phyloP scores from a whole-genome alignment of 208 protist species.

The Acanthamoeba polyphaga region DNA sequence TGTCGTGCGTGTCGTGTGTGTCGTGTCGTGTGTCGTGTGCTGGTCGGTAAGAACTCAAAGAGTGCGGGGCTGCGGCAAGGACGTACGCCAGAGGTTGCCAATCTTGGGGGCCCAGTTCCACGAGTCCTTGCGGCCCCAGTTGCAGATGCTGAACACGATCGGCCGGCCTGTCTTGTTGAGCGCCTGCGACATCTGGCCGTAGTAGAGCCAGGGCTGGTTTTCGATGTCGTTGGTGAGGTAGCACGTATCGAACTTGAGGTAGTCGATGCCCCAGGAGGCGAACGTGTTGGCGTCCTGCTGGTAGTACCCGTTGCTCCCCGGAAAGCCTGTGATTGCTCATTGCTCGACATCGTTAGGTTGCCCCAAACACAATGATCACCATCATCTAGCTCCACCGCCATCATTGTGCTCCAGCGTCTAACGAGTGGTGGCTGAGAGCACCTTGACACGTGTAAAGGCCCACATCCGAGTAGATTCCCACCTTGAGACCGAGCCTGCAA shows the following conservation, averaged over 20 bases:
- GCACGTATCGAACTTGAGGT: conserved; percentile 76
- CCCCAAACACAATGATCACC: neutral
- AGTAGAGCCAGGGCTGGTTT: neutral
- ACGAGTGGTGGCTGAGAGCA: no score
- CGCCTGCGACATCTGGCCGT: conserved; percentile 4
- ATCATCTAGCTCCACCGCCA: no score
- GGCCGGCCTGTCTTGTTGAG: conserved; percentile 48
- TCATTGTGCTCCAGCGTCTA: no score
- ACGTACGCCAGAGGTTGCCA: conserved; percentile 78
- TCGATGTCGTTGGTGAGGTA: neutral
- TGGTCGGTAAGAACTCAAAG: no score
- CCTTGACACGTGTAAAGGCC: neutral
- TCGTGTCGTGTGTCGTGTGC: no score
- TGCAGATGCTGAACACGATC: conserved; percentile 75
- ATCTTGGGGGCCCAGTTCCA: conserved; percentile 3
- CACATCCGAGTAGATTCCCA: conserved; percentile 50
- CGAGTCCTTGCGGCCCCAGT: conserved; percentile 18
- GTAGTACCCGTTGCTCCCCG: conserved; percentile 45
- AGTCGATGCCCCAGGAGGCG: conserved; percentile 76
- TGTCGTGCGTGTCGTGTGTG: neutral
- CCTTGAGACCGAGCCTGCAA: conserved; percentile 44
- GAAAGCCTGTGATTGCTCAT: neutral
- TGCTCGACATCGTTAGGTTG: neutral
- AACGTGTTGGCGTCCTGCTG: conserved; percentile 73
- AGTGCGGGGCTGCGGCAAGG: conserved; percentile 31